Evolutionary conservation across 2,329 filamentous ascomycete species (phyloP).

Genomic region (Raffaelea albimanens): DNA sequence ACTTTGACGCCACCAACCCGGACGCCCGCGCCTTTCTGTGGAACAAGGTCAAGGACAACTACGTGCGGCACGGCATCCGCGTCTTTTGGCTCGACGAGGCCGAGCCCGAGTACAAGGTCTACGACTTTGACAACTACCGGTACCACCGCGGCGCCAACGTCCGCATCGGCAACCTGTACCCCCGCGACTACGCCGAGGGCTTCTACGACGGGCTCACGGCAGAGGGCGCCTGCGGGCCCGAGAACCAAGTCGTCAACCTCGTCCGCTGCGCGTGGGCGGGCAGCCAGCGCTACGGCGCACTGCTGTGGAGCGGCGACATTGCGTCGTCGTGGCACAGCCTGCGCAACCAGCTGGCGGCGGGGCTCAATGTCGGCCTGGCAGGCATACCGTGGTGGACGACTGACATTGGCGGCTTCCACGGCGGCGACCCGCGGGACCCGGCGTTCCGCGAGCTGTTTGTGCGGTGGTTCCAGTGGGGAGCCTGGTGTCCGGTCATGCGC

Average conservation of each 20-base stretch:
- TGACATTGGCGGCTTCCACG: constrained; percentile 66
- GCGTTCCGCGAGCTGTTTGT: constrained; percentile 70
- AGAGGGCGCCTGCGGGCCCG: background rate
- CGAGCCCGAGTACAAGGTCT: constrained; percentile 54
- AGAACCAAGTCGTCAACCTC: constrained; percentile 43
- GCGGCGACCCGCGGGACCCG: constrained; percentile 67
- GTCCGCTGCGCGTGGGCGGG: constrained; percentile 40
- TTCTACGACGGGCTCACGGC: constrained; percentile 50
- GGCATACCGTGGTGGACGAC: constrained; percentile 63
- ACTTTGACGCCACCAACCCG: constrained; percentile 57
- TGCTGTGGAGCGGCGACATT: constrained; percentile 61
- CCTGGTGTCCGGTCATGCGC: constrained; percentile 59
- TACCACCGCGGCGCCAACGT: constrained; percentile 45
- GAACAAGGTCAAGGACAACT: constrained; percentile 48
- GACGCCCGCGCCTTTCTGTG: constrained; percentile 49
- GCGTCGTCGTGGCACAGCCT: constrained; percentile 53
- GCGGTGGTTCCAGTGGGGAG: constrained; percentile 61
- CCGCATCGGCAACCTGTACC: constrained; percentile 49
- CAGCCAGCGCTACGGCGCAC: constrained; percentile 53
- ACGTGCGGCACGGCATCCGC: constrained; percentile 51
- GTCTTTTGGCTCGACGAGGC: constrained; percentile 63
- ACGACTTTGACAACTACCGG: constrained; percentile 59
- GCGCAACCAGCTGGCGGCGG: constrained; percentile 51
- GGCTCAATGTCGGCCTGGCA: constrained; percentile 55
- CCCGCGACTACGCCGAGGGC: constrained; percentile 44